Conservation (phyloP, 2,329 filamentous ascomycete genomes). For the Graphilbum fragrans region DNA sequence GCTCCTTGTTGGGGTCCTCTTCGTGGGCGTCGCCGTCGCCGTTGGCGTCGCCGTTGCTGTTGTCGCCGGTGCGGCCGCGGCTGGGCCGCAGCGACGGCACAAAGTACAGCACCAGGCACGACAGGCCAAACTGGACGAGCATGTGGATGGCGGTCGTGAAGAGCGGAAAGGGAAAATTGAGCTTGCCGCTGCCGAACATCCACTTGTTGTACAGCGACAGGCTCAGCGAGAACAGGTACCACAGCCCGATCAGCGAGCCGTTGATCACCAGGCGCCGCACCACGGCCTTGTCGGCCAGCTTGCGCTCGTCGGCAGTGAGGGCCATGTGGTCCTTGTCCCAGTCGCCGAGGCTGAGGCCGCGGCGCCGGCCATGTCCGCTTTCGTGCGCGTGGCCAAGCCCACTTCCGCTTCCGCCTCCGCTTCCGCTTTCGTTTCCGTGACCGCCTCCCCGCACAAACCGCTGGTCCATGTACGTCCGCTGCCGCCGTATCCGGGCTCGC, state of each 20-base stretch:
- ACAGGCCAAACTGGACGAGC: conserved; percentile 80
- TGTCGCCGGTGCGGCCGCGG: conserved; percentile 22
- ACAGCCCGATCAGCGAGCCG: conserved; percentile 67
- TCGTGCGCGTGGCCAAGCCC: conserved; percentile 1
- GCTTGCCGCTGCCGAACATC: conserved; percentile 84
- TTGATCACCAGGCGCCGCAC: conserved; percentile 61
- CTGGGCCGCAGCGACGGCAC: conserved; percentile 64
- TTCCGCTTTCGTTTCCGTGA: not conserved
- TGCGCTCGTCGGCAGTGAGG: conserved; percentile 59
- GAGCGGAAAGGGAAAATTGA: conserved; percentile 87
- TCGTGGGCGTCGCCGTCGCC: conserved; percentile 26
- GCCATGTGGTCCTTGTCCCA: conserved; percentile 6
- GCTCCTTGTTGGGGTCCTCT: conserved; percentile 36
- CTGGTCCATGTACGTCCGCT: conserved; percentile 58
- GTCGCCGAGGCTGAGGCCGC: not conserved
- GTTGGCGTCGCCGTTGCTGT: conserved; percentile 24
- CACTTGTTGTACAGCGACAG: conserved; percentile 99
- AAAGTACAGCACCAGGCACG: conserved; percentile 66
- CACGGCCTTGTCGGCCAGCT: conserved; percentile 63
- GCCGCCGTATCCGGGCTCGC: conserved; percentile 52
- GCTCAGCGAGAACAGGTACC: conserved; percentile 84
- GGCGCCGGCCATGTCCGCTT: not conserved
- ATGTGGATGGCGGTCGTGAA: conserved; percentile 95
- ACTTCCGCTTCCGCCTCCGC: not conserved
- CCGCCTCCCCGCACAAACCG: conserved; percentile 48